These are phyloP conservation scores for Yamagishiella unicocca DNA, from an alignment of 139 green algal species.

Conservation along the genomic window DNA sequence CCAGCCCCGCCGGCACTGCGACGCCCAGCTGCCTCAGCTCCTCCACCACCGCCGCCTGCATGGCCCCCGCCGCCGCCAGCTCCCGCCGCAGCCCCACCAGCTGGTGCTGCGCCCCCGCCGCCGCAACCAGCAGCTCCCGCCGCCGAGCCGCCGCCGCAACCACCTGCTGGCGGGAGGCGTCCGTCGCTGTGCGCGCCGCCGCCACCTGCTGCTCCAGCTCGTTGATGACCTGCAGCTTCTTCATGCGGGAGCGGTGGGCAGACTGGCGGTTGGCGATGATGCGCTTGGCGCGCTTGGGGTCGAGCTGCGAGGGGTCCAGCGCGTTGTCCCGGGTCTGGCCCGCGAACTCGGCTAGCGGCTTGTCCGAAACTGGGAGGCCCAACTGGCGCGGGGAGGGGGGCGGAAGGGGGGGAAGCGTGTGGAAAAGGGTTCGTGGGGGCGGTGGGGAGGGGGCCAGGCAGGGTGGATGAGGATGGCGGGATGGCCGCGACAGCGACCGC, in stretches of 20 bases:
- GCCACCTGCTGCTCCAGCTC: slow-evolving; percentile 45
- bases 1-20: background rate
- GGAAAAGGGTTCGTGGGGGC: background rate
- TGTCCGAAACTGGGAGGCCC: background rate
- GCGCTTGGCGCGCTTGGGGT: slow-evolving; percentile 62
- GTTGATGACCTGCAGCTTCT: slow-evolving; percentile 59
- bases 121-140: slow-evolving; percentile 26
- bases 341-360: slow-evolving; percentile 43
- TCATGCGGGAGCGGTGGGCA: slow-evolving; percentile 65
- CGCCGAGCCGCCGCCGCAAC: slow-evolving; percentile 30
- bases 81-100: slow-evolving; percentile 3
- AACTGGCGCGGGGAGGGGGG: background rate
- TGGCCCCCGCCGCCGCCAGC: background rate
- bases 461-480: background rate
- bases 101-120: background rate
- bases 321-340: slow-evolving; percentile 64
- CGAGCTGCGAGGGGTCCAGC: slow-evolving; percentile 57
- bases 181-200: background rate
- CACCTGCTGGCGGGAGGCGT: slow-evolving; percentile 43
- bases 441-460: background rate
- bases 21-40: slow-evolving; percentile 29
- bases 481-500: background rate
- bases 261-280: slow-evolving; percentile 73
- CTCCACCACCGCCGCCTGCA: background rate
- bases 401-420: background rate